A percentile compares a stretch with the other conserved stretches of the same genome.
Evolutionary conservation across 148 eudicot genomes (phyloP).

Genomic region (Silene uniflora): DNA sequence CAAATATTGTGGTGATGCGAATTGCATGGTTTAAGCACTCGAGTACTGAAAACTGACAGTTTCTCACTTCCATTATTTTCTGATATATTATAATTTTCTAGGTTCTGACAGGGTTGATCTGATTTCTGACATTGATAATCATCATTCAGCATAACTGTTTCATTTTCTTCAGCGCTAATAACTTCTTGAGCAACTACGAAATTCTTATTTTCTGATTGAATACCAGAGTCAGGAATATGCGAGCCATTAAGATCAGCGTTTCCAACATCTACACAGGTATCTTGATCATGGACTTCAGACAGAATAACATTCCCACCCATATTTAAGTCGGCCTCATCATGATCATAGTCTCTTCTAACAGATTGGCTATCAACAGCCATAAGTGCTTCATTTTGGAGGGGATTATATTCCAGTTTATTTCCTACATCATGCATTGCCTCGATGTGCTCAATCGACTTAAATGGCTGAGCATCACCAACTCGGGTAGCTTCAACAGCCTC

Average conservation of each 20-base stretch:
- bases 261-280: slow-evolving; percentile 18
- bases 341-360: slow-evolving; percentile 15
- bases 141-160: slow-evolving; percentile 20
- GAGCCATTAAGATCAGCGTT: slow-evolving; percentile 26
- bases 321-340: slow-evolving; percentile 24
- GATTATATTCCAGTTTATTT: slow-evolving; percentile 25
- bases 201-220: slow-evolving; percentile 20
- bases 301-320: slow-evolving; percentile 1
- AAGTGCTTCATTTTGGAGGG: slow-evolving; percentile 21
- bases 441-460: slow-evolving; percentile 19
- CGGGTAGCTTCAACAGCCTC: slow-evolving; percentile 22
- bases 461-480: slow-evolving; percentile 18
- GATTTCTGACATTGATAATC: slow-evolving; percentile 27
- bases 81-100: slow-evolving; percentile 17
- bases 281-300: slow-evolving; percentile 24
- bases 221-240: slow-evolving; percentile 23
- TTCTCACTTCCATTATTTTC: slow-evolving; percentile 24
- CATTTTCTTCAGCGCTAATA: slow-evolving; percentile 24
- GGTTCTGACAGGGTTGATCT: slow-evolving; percentile 26
- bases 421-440: slow-evolving; percentile 25
- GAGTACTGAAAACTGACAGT: slow-evolving; percentile 19
- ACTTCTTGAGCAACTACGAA: slow-evolving; percentile 17
- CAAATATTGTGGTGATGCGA: slow-evolving; percentile 29
- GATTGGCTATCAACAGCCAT: slow-evolving; percentile 23
- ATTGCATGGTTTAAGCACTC: slow-evolving; percentile 51